Percentiles rank a stretch among this genome's conserved stretches.
phyloP scores from a whole-genome alignment of 768 basidiomycete species.

The Mycena kentingensis region DNA sequence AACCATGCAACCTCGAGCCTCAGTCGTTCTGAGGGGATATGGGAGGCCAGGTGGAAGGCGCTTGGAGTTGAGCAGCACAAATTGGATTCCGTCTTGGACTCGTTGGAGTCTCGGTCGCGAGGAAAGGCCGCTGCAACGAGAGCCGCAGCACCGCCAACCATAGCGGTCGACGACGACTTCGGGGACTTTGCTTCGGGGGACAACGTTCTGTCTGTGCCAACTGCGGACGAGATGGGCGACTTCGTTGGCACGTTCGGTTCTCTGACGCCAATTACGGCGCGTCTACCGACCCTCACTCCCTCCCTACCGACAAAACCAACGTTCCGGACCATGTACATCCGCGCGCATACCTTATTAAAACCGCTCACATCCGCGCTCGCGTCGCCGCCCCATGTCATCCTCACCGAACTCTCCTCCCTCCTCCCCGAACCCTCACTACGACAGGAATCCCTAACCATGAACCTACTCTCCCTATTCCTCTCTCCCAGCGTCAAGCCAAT shows the following conservation, averaged over 20 bases:
- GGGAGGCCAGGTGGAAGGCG: slow-evolving; percentile 72
- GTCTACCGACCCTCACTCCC: slow-evolving; percentile 22
- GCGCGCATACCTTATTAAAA: slow-evolving; percentile 65
- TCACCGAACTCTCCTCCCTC: slow-evolving; percentile 55
- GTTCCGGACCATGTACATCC: slow-evolving; percentile 61
- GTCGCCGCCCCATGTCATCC: slow-evolving; percentile 65
- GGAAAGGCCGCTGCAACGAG: slow-evolving; percentile 40
- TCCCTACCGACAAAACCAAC: slow-evolving; percentile 37
- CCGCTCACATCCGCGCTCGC: slow-evolving; percentile 59
- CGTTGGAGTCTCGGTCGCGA: slow-evolving; percentile 52
- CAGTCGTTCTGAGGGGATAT: slow-evolving; percentile 71
- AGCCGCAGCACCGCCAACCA: slow-evolving; percentile 58
- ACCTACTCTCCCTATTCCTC: slow-evolving; percentile 74
- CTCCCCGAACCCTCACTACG: slow-evolving; percentile 46
- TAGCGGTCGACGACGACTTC: slow-evolving; percentile 81
- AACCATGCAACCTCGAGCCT: slow-evolving; percentile 66
- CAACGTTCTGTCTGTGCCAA: slow-evolving; percentile 29
- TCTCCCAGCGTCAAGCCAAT: slow-evolving; percentile 73
- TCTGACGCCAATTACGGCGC: slow-evolving; percentile 7
- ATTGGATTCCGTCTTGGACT: slow-evolving; percentile 54
- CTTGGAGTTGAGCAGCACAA: slow-evolving; percentile 52
- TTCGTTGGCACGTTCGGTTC: slow-evolving; percentile 43
- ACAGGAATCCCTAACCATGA: slow-evolving; percentile 67
- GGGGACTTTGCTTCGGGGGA: slow-evolving; percentile 75
- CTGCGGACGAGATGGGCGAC: slow-evolving; percentile 48